A percentile compares a stretch with the other conserved stretches of the same genome.
These are phyloP conservation scores for Zalaria sp. DNA, from an alignment of 2,329 filamentous ascomycete species.

Conservation along the genomic window DNA sequence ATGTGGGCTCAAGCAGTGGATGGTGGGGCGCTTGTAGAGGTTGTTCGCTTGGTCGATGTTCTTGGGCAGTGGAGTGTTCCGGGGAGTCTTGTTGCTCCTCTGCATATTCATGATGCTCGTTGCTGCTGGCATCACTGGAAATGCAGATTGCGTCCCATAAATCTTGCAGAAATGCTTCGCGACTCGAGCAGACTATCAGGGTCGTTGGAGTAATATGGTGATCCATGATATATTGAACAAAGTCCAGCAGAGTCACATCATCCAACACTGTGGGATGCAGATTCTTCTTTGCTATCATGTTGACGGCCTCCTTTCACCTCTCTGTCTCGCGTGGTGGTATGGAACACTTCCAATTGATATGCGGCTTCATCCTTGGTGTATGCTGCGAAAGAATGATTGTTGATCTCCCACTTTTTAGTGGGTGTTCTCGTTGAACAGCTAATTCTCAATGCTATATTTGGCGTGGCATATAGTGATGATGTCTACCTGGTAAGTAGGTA, in stretches of 20 bases:
- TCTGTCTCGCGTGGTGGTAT: too few species aligned
- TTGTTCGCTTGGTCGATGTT: background rate
- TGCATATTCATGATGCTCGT: constrained; percentile 3
- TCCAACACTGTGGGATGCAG: constrained; percentile 23
- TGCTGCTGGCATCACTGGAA: background rate
- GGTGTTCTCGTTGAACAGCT: too few species aligned
- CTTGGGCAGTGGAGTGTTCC: constrained; percentile 1
- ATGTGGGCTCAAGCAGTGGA: constrained; percentile 44
- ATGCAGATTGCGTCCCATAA: constrained; percentile 22
- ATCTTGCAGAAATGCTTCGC: constrained; percentile 48
- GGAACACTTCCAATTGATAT: too few species aligned
- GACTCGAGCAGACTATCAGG: constrained; percentile 56
- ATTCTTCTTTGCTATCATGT: background rate
- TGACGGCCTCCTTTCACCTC: too few species aligned
- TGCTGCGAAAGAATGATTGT: too few species aligned
- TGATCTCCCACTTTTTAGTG: too few species aligned
- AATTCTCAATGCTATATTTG: too few species aligned
- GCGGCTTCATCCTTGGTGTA: too few species aligned
- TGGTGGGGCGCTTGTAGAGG: constrained; percentile 2
- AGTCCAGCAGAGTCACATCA: constrained; percentile 24
- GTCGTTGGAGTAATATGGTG: constrained; percentile 44
- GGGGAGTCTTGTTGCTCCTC: background rate
- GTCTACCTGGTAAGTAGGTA: too few species aligned
- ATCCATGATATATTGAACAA: constrained; percentile 52
- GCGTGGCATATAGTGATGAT: too few species aligned